Conservation (phyloP, 768 basidiomycete species). For the Mycena pura region DNA sequence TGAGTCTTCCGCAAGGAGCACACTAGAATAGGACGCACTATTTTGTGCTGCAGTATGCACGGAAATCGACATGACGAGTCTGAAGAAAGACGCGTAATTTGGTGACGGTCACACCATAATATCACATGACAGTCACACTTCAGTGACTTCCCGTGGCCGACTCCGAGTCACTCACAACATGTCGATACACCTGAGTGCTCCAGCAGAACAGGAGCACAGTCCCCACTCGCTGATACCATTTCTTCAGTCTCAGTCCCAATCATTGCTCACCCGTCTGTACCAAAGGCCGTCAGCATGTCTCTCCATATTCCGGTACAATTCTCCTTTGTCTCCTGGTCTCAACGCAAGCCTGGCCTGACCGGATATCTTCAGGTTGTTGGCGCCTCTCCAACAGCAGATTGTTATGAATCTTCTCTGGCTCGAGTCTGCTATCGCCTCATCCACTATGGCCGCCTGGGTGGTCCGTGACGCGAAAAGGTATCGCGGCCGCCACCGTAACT, state of each 20-base stretch:
- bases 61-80: conserved; percentile 52
- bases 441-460: conserved; percentile 80
- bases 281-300: conserved; percentile 88
- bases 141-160: too few relatives aligned
- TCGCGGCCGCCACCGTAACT: conserved; percentile 27
- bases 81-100: conserved; percentile 23
- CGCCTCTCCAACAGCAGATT: conserved; percentile 81
- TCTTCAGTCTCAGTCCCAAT: conserved; percentile 81
- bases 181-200: conserved; percentile 32
- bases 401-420: conserved; percentile 91
- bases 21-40: conserved; percentile 57
- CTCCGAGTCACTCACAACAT: too few relatives aligned
- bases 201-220: conserved; percentile 32
- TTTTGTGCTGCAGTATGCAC: conserved; percentile 76
- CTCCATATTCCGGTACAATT: conserved; percentile 80
- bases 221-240: conserved; percentile 81
- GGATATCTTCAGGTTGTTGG: conserved; percentile 62
- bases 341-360: conserved; percentile 10
- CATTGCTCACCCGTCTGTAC: conserved; percentile 79
- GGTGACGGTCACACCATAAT: too few relatives aligned
- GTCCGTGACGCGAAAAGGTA: conserved; percentile 76
- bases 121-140: too few relatives aligned
- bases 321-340: too few relatives aligned
- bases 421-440: conserved; percentile 71
- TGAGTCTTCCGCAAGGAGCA: too few relatives aligned